Conservation (phyloP, 2,329 filamentous ascomycete species). For the Chrysoporthe austroafricana region DNA sequence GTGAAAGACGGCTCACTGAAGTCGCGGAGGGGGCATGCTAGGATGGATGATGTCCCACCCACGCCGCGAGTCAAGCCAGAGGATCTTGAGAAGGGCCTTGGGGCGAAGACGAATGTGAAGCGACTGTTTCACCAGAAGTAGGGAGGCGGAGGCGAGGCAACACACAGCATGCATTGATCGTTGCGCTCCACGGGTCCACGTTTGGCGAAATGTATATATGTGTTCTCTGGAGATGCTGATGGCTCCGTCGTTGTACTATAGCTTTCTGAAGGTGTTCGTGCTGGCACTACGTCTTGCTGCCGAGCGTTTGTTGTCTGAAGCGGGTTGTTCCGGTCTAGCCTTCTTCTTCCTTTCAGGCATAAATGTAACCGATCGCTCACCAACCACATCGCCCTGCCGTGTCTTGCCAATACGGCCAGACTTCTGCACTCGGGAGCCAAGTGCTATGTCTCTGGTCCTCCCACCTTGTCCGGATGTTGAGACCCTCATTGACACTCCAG, state of each 20-base stretch:
- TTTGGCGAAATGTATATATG: neutral
- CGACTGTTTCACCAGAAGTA: slow-evolving; percentile 42
- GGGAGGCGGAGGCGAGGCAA: slow-evolving; percentile 1
- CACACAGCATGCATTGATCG: neutral
- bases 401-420: slow-evolving; percentile 50
- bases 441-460: slow-evolving; percentile 57
- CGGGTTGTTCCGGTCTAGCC: slow-evolving; percentile 44
- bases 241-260: slow-evolving; percentile 46
- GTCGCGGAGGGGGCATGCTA: slow-evolving; percentile 45
- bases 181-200: neutral
- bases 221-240: neutral
- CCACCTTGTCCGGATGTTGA: slow-evolving; percentile 69
- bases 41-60: slow-evolving; percentile 62
- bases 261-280: slow-evolving; percentile 72
- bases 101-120: slow-evolving; percentile 42
- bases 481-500: slow-evolving; percentile 63
- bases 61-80: slow-evolving; percentile 57
- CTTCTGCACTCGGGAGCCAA: slow-evolving; percentile 61
- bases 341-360: slow-evolving; percentile 63
- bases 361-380: slow-evolving; percentile 74
- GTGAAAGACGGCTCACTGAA: slow-evolving; percentile 49
- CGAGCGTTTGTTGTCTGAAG: slow-evolving; percentile 40
- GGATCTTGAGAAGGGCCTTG: slow-evolving; percentile 63
- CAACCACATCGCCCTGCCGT: slow-evolving; percentile 55
- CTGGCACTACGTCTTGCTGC: slow-evolving; percentile 71